A percentile compares a stretch with the other conserved stretches of the same genome.
Evolutionary conservation across 2,329 filamentous ascomycete genomes (phyloP).

Genomic region (Trichoderma endophyticum): DNA sequence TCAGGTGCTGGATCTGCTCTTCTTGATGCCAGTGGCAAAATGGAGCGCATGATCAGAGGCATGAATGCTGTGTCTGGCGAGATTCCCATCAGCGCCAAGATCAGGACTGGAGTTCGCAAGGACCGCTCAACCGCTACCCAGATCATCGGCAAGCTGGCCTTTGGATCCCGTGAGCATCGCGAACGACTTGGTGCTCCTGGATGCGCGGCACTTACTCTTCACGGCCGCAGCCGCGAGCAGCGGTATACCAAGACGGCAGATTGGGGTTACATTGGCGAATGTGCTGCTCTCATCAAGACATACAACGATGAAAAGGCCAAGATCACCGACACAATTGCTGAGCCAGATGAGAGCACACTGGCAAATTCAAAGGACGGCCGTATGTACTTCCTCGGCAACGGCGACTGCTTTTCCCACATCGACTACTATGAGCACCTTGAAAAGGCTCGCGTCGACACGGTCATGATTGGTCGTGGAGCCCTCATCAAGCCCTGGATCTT

Average conservation of each 20-base stretch:
- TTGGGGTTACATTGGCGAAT: constrained; percentile 92
- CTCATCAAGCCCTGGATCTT: constrained; percentile 98
- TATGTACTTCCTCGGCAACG: constrained; percentile 93
- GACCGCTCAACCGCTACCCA: constrained; percentile 75
- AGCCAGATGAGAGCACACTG: constrained; percentile 72
- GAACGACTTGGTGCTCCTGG: constrained; percentile 72
- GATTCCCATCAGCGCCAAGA: constrained; percentile 90
- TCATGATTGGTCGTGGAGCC: constrained; percentile 95
- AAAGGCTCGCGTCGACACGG: constrained; percentile 78
- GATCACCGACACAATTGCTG: constrained; percentile 70
- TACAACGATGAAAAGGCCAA: constrained; percentile 68
- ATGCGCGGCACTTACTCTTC: constrained; percentile 91
- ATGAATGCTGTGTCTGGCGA: constrained; percentile 94
- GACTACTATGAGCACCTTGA: constrained; percentile 80
- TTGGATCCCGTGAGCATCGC: constrained; percentile 71
- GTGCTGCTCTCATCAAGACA: constrained; percentile 75
- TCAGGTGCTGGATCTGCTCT: constrained; percentile 86
- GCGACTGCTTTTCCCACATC: constrained; percentile 89
- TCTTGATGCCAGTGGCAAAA: constrained; percentile 80
- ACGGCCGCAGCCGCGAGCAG: constrained; percentile 90
- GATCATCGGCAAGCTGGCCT: constrained; percentile 76
- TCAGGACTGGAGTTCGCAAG: constrained; percentile 85
- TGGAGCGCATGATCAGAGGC: constrained; percentile 91
- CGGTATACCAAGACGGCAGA: constrained; percentile 90
- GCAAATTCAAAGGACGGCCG: constrained; percentile 63